Conservation (phyloP, 2,329 filamentous ascomycete genomes). For the Alternaria ethzedia region DNA sequence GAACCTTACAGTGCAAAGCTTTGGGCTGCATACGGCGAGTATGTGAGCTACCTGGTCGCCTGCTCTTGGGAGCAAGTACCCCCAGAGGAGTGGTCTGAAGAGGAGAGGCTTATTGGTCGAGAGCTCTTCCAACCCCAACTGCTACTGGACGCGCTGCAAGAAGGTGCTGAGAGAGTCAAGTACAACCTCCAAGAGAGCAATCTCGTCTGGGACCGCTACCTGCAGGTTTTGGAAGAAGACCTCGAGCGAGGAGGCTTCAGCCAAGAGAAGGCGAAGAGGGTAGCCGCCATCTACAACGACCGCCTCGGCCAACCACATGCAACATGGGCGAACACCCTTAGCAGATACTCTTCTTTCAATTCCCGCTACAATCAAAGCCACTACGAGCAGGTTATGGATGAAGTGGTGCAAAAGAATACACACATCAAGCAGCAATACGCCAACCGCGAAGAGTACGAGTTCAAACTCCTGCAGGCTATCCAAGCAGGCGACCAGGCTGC, state of each 20-base stretch:
- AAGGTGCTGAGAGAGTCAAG: conserved; percentile 73
- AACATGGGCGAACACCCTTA: conserved; percentile 76
- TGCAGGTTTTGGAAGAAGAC: conserved; percentile 73
- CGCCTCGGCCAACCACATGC: conserved; percentile 75
- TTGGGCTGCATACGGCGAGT: conserved; percentile 81
- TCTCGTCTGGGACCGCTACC: conserved; percentile 79
- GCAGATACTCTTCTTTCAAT: conserved; percentile 76
- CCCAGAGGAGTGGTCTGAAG: conserved; percentile 60
- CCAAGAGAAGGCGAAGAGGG: conserved; percentile 65
- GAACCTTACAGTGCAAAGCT: conserved; percentile 76
- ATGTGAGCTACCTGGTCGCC: conserved; percentile 73
- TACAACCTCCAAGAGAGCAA: conserved; percentile 80
- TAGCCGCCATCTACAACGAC: conserved; percentile 73
- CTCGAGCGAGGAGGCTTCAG: conserved; percentile 61
- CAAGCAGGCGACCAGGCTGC: conserved; percentile 63
- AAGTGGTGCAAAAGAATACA: conserved; percentile 67
- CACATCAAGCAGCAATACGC: conserved; percentile 69
- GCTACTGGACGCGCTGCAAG: conserved; percentile 72
- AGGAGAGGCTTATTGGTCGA: conserved; percentile 71
- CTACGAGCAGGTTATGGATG: conserved; percentile 78
- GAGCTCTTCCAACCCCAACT: conserved; percentile 74
- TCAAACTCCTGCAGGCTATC: conserved; percentile 66
- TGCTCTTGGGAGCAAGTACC: conserved; percentile 64
- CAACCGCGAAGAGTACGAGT: conserved; percentile 71
- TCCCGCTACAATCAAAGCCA: conserved; percentile 71